Evolutionary conservation across 192 early-diverging fungal genomes (phyloP).

Genomic region (Chytriomyces hyalinus): DNA sequence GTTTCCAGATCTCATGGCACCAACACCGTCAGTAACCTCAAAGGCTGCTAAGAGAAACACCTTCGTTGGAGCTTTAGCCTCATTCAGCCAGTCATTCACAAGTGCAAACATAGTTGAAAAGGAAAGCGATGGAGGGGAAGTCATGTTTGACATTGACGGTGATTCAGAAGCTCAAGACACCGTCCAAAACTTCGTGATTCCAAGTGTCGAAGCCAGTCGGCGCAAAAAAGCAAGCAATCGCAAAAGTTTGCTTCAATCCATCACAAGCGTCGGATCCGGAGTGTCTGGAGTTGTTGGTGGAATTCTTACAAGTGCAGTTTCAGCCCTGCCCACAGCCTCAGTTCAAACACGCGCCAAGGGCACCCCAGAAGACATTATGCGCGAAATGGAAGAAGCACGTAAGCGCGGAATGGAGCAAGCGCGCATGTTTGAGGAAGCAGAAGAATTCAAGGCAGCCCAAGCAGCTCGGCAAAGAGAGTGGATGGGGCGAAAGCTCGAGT

Average conservation of each 20-base stretch:
- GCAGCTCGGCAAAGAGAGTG: conserved; percentile 28
- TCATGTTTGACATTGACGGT: conserved; percentile 26
- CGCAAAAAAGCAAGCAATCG: conserved; percentile 13
- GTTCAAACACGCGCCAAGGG: not conserved
- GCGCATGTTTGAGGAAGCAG: conserved; percentile 32
- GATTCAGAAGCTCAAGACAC: conserved; percentile 13
- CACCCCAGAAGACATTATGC: conserved; percentile 32
- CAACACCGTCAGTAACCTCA: conserved; percentile 11
- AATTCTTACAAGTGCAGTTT: conserved; percentile 18
- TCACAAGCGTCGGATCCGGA: conserved; percentile 6
- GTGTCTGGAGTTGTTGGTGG: conserved; percentile 34
- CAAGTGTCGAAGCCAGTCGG: not conserved
- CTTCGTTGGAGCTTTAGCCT: not conserved
- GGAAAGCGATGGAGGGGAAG: conserved; percentile 2
- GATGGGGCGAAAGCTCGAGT: conserved; percentile 31
- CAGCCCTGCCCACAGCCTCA: conserved; percentile 2
- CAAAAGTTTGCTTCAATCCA: conserved; percentile 21
- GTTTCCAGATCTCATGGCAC: conserved; percentile 18
- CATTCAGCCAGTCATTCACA: not conserved
- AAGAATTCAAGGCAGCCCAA: conserved; percentile 20
- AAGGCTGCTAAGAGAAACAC: not conserved
- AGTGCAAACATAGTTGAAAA: not conserved
- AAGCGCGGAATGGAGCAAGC: conserved; percentile 21
- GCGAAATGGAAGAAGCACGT: conserved; percentile 39
- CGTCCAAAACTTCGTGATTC: not conserved